Evolutionary conservation across 2,329 filamentous ascomycete species (phyloP).

Genomic region (Colletotrichum sublineola): DNA sequence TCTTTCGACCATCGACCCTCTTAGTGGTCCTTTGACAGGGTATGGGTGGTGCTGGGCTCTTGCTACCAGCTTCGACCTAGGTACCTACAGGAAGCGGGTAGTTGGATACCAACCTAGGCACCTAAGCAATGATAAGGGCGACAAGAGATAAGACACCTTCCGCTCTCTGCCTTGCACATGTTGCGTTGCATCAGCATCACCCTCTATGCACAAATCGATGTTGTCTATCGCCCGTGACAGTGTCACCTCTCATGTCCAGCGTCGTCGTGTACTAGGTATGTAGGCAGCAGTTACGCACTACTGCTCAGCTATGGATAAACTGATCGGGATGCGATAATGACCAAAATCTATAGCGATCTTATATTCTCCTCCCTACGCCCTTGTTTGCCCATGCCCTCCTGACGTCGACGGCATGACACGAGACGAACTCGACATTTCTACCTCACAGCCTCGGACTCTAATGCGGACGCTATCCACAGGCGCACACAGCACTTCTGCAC

Average conservation of each 20-base stretch:
- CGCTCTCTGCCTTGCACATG: neutral
- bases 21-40: constrained; percentile 13
- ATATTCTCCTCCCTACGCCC: neutral
- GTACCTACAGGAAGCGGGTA: no score
- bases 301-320: neutral
- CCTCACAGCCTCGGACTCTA: neutral
- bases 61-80: neutral
- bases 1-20: constrained; percentile 28
- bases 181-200: neutral
- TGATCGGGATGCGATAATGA: neutral
- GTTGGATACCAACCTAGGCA: no score
- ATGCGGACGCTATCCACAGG: neutral
- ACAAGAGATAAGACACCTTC: constrained; percentile 20
- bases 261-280: neutral
- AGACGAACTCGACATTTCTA: neutral
- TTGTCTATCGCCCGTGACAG: neutral
- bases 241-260: neutral
- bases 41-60: neutral
- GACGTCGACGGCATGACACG: neutral
- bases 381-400: neutral
- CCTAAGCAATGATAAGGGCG: constrained; percentile 8
- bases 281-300: neutral
- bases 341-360: neutral
- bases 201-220: neutral
- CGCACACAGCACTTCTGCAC: neutral